A percentile compares a stretch with the other conserved stretches of the same genome.
phyloP scores from a whole-genome alignment of 495 filamentous ascomycete genomes.

The Ascobolus immersus region DNA sequence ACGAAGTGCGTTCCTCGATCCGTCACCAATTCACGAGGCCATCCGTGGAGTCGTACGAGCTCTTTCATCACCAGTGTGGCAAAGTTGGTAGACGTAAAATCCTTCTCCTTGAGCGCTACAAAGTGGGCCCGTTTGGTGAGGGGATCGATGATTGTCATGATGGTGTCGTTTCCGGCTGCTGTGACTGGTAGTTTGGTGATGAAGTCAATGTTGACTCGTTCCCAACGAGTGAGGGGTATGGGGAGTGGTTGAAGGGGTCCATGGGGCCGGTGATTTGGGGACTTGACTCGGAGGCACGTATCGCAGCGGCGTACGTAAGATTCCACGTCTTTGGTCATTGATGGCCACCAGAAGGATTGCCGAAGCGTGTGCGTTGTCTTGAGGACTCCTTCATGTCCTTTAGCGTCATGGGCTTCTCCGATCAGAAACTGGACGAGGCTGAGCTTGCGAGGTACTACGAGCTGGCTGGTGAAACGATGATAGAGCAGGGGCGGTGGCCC shows the following conservation, averaged over 20 bases:
- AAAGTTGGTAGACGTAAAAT: not conserved
- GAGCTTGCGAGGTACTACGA: no score
- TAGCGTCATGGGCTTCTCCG: not conserved
- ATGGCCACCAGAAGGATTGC: not conserved
- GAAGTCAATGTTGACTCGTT: conserved; percentile 3
- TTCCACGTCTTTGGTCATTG: not conserved
- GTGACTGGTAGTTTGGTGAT: conserved; percentile 2
- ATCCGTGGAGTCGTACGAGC: no score
- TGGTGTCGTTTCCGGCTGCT: not conserved
- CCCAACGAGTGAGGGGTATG: not conserved
- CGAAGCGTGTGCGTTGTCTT: not conserved
- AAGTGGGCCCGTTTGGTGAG: conserved; percentile 2
- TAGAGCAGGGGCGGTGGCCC: no score
- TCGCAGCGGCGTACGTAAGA: not conserved
- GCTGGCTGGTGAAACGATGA: no score
- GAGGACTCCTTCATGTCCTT: not conserved
- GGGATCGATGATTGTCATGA: conserved; percentile 1
- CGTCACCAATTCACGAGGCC: no score
- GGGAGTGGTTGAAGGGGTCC: not conserved
- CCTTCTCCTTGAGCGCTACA: not conserved
- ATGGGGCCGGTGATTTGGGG: not conserved
- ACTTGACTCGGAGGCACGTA: not conserved
- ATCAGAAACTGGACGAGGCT: no score
- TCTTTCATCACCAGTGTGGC: no score
- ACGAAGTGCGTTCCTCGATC: no score